Evolutionary conservation across 257 asterid species (phyloP).

Genomic region (Solanum phureja): DNA sequence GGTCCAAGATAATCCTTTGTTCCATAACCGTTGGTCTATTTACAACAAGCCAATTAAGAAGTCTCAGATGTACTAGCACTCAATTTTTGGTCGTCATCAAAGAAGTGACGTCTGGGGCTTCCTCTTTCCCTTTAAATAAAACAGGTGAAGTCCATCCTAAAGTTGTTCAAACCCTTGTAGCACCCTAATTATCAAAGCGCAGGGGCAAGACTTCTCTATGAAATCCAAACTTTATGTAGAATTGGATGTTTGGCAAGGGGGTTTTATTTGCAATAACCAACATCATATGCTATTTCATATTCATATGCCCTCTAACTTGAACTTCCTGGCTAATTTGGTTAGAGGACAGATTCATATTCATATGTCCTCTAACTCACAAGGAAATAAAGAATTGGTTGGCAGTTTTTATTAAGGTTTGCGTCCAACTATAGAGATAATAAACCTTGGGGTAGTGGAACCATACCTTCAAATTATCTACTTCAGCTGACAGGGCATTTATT

Average conservation of each 20-base stretch:
- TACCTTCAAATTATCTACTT: constrained; percentile 79
- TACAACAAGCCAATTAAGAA: not conserved
- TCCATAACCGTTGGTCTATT: not conserved
- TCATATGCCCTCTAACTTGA: not conserved
- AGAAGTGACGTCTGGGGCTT: not conserved
- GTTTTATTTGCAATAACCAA: not conserved
- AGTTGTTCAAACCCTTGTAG: not conserved
- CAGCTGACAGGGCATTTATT: constrained; percentile 72
- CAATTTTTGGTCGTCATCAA: not conserved
- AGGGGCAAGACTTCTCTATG: not conserved
- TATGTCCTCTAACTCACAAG: not conserved
- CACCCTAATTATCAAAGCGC: not conserved
- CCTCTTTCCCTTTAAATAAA: not conserved
- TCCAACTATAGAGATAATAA: not conserved
- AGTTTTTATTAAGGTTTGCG: not conserved
- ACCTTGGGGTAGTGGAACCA: not conserved
- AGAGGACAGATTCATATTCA: not conserved
- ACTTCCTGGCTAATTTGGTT: not conserved
- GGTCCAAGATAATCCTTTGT: constrained; percentile 3
- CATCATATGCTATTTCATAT: not conserved
- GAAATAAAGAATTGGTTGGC: not conserved
- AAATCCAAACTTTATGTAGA: not conserved
- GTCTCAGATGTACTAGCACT: not conserved
- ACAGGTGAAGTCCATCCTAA: not conserved
- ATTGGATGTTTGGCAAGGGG: not conserved